Percentiles rank a stretch among this genome's conserved stretches.
phyloP scores from a whole-genome alignment of 805 yeast species.

The Sugiyamaella americana region DNA sequence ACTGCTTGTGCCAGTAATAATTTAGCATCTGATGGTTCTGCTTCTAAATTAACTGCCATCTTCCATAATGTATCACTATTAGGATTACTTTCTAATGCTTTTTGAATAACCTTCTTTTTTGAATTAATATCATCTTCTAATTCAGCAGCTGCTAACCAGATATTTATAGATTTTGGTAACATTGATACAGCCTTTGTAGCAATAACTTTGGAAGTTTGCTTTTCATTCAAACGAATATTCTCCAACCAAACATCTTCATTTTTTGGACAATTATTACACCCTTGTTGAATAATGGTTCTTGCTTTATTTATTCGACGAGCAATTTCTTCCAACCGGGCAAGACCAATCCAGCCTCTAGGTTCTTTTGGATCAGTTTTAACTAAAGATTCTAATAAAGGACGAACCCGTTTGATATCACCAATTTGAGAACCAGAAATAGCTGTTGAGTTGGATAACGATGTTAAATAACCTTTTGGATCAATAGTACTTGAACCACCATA shows the following conservation, averaged over 20 bases:
- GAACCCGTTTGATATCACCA: constrained; percentile 55
- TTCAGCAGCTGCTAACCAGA: constrained; percentile 71
- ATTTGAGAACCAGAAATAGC: constrained; percentile 30
- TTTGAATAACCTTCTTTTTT: constrained; percentile 55
- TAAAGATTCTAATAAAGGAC: constrained; percentile 58
- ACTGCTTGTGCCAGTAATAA: constrained; percentile 60
- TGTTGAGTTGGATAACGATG: constrained; percentile 32
- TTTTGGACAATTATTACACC: constrained; percentile 60
- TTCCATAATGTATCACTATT: constrained; percentile 60
- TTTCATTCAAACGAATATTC: constrained; percentile 54
- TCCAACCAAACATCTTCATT: constrained; percentile 81
- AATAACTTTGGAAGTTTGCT: constrained; percentile 48
- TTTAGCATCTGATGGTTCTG: constrained; percentile 41
- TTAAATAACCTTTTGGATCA: constrained; percentile 39
- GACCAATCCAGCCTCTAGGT: constrained; percentile 79
- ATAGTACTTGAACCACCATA: constrained; percentile 24
- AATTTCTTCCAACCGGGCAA: constrained; percentile 70
- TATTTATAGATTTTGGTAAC: constrained; percentile 48
- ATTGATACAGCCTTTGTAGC: constrained; percentile 59
- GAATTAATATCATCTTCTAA: constrained; percentile 54
- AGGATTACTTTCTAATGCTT: constrained; percentile 65
- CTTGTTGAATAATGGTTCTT: constrained; percentile 57
- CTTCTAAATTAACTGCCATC: constrained; percentile 54
- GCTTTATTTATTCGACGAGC: constrained; percentile 55
- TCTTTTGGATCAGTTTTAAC: constrained; percentile 66